Evolutionary conservation across 306 rosid species (phyloP), one percentile per base, ranked within the genome.

Genomic region (Quercus gilva): DNA sequence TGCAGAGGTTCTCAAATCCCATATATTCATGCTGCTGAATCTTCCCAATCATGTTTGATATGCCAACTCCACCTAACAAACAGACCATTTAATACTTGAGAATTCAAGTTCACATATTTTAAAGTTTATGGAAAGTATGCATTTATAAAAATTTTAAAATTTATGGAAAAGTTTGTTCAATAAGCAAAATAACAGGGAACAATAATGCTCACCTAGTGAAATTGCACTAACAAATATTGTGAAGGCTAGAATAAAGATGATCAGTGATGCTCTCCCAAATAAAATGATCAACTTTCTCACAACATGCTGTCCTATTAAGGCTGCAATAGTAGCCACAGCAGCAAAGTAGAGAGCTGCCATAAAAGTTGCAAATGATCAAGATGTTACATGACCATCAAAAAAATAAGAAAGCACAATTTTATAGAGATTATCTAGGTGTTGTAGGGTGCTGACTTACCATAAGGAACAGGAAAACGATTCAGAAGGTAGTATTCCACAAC

Each of bases 1-100:
- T 91, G 97, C 99, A 94, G 45, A 94, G 87, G 80, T 92, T 81
- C 81, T 90, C 94, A 56, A 92, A 94, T 58, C 99, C 99, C 99
- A 94, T 92, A 73, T 92, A 92, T 33, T 88, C 95, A 15, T 89
- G 56, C 56, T 19, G 82, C 41, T 81, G 33, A 56, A 91, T 84
- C 90, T 87, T 89, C 45, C 67, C 67, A 25, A 92, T 69, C 90
- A 89, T 87, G 71, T 88, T 85, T 83, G 82, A 76, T 68, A 94
- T 85, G 67, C 99, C 97, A 35, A 94, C 92, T 69, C 99, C 99
- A 64, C 99, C 99, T 94, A 75, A 33, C 65, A 82, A 74, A 71
- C 7, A 29, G 41, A 72, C 51, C 20, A 79, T 35, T 61, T 45
- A 37, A 37, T 37, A 37, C 56, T 41, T 76, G 33, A 77, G 76